phyloP scores from a whole-genome alignment of 306 rosid species.

The Citrullus amarus region DNA sequence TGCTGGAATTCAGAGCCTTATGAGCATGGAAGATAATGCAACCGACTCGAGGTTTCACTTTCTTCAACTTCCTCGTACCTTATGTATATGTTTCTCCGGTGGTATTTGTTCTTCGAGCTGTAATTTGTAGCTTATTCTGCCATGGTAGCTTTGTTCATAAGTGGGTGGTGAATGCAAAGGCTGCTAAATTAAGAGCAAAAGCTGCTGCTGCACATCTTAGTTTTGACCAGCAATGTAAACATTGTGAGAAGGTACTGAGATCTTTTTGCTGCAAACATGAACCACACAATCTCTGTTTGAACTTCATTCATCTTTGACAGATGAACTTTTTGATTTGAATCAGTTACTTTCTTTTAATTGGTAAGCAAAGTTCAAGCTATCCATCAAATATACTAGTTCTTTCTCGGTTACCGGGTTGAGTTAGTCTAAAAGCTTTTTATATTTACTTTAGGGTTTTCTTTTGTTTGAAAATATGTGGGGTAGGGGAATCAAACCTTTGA shows the following conservation, averaged over 20 bases:
- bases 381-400: not conserved
- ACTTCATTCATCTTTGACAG: not conserved
- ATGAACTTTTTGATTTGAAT: not conserved
- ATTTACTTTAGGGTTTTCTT: no score
- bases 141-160: slow-evolving; percentile 47
- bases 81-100: not conserved
- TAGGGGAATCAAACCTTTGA: no score
- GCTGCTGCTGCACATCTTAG: slow-evolving; percentile 46
- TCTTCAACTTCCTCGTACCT: not conserved
- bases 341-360: not conserved
- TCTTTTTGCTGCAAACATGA: not conserved
- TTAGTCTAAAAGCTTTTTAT: not conserved
- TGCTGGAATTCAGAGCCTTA: slow-evolving; percentile 77
- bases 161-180: slow-evolving; percentile 58
- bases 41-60: slow-evolving; percentile 36
- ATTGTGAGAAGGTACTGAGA: slow-evolving; percentile 68
- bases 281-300: not conserved
- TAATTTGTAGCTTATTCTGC: slow-evolving; percentile 4
- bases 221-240: slow-evolving; percentile 67
- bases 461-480: no score
- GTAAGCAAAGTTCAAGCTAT: not conserved
- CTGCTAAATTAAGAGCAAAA: slow-evolving; percentile 54
- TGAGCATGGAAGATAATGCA: slow-evolving; percentile 55
- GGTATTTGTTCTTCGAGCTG: not conserved
- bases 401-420: not conserved